phyloP scores from a whole-genome alignment of 139 green algal genomes.

The Desmodesmus armatus region DNA sequence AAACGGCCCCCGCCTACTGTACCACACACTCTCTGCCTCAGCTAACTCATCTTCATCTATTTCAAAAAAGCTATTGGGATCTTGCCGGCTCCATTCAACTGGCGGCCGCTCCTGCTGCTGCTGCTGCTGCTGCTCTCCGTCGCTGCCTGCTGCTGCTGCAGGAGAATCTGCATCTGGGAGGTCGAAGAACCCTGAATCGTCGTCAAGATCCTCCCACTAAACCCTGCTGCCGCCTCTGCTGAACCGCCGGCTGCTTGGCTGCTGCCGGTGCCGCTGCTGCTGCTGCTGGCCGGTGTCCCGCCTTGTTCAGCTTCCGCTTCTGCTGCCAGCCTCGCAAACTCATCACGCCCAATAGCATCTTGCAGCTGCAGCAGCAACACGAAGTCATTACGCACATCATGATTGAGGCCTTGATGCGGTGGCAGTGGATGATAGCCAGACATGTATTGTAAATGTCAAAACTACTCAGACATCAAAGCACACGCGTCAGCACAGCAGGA shows the following conservation, averaged over 20 bases:
- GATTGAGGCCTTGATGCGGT: no score
- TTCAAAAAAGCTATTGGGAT: slow-evolving; percentile 27
- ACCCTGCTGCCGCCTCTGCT: neutral
- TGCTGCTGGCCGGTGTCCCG: neutral
- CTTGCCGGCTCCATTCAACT: slow-evolving; percentile 29
- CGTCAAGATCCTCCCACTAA: slow-evolving; percentile 1
- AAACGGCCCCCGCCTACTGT: slow-evolving; percentile 13
- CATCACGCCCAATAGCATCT: slow-evolving; percentile 17
- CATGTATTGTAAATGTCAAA: no score
- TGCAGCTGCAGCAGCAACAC: slow-evolving; percentile 26
- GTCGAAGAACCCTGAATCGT: slow-evolving; percentile 35
- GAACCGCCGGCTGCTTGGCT: neutral
- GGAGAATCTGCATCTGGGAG: neutral
- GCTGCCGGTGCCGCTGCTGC: slow-evolving; percentile 16
- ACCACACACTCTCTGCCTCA: slow-evolving; percentile 10
- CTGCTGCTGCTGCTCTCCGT: neutral
- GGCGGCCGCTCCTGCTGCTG: neutral
- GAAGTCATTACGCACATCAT: no score
- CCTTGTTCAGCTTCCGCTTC: neutral
- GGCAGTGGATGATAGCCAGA: no score
- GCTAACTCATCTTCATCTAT: slow-evolving; percentile 1
- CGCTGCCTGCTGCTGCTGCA: no score
- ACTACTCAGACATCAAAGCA: neutral
- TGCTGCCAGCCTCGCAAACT: slow-evolving; percentile 18
- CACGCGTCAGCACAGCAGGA: neutral